Conservation (phyloP, 176 grass and related monocot species). For the Rhipidocladum racemiflorum region DNA sequence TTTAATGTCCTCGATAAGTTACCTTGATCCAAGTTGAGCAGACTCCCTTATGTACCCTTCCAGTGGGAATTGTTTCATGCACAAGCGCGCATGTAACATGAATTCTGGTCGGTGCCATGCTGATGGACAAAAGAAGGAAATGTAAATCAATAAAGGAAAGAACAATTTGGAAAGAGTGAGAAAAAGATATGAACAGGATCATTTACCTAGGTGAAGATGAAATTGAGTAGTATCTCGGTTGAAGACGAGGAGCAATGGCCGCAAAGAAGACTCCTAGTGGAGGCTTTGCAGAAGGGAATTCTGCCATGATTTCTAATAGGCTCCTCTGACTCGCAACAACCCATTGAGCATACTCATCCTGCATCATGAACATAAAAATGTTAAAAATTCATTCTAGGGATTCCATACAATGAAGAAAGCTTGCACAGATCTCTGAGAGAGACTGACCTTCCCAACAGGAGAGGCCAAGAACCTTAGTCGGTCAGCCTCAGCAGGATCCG, state of each 20-base stretch:
- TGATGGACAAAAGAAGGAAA: constrained; percentile 40
- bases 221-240: constrained; percentile 94
- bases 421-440: constrained; percentile 2
- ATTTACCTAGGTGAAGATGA: constrained; percentile 83
- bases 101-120: constrained; percentile 71
- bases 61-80: constrained; percentile 63
- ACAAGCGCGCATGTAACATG: constrained; percentile 88
- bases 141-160: not conserved
- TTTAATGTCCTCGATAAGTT: not conserved
- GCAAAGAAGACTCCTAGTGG: constrained; percentile 91
- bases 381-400: not conserved
- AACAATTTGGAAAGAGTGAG: not conserved
- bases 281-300: constrained; percentile 86
- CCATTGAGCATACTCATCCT: constrained; percentile 97
- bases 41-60: constrained; percentile 84
- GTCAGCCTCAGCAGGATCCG: constrained; percentile 65
- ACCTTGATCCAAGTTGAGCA: constrained; percentile 99
- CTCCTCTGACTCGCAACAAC: constrained; percentile 85
- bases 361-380: constrained; percentile 26
- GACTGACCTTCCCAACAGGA: constrained; percentile 77
- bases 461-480: constrained; percentile 75
- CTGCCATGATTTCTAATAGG: constrained; percentile 80
- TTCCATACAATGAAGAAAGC: constrained; percentile 20
- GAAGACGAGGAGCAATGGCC: constrained; percentile 74
- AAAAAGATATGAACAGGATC: not conserved